Evolutionary conservation across 768 basidiomycete genomes (phyloP).

Genomic region (Tylopilus subfusipes): DNA sequence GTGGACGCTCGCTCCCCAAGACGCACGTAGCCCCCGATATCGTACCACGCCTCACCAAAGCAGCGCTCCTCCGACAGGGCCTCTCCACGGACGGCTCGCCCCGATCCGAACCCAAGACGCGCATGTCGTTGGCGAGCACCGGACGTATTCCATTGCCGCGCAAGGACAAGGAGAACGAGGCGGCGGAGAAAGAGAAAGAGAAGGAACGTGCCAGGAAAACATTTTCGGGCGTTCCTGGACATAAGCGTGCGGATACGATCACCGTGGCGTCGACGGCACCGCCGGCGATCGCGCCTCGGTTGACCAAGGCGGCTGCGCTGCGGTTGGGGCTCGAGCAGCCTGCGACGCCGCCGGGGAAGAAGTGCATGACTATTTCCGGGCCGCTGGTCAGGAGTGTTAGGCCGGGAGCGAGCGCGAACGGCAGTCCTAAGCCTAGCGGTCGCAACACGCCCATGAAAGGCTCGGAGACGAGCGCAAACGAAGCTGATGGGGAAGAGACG

Average conservation of each 20-base stretch:
- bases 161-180: slow-evolving; percentile 28
- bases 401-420: not conserved
- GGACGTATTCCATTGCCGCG: slow-evolving; percentile 28
- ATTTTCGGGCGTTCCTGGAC: slow-evolving; percentile 78
- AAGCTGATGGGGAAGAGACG: slow-evolving; percentile 29
- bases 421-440: slow-evolving; percentile 2
- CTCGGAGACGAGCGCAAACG: slow-evolving; percentile 20
- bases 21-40: slow-evolving; percentile 65
- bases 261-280: slow-evolving; percentile 71
- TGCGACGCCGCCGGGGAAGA: slow-evolving; percentile 37
- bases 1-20: slow-evolving; percentile 63
- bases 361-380: slow-evolving; percentile 34
- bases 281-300: slow-evolving; percentile 65
- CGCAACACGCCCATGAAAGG: slow-evolving; percentile 11
- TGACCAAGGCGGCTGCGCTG: slow-evolving; percentile 73
- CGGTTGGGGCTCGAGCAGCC: slow-evolving; percentile 52
- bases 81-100: slow-evolving; percentile 38
- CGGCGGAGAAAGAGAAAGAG: slow-evolving; percentile 50
- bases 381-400: slow-evolving; percentile 10
- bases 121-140: slow-evolving; percentile 35
- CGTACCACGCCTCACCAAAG: slow-evolving; percentile 70
- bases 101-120: slow-evolving; percentile 16
- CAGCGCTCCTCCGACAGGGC: slow-evolving; percentile 71
- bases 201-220: slow-evolving; percentile 61
- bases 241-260: slow-evolving; percentile 69